Evolutionary conservation across 768 basidiomycete species (phyloP), one percentile per base, ranked within the genome.

Genomic region (Tylopilus felleus): DNA sequence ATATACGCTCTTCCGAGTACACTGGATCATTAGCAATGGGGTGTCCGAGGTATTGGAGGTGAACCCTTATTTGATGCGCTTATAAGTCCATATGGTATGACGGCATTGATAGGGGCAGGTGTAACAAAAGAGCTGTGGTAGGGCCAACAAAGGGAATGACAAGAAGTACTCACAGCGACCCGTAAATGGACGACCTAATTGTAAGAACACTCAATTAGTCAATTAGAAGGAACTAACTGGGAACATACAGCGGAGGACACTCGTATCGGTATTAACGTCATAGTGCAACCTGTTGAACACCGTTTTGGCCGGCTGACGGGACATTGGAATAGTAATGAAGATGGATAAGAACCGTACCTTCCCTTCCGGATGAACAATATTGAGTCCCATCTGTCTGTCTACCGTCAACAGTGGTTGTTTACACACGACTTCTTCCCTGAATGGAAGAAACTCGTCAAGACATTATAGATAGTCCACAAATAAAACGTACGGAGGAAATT

Each of bases 21-120:
- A 98, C 80, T 2, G 94, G 91, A 61, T 98, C 97, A 66, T 99
- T 98, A 12, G 92, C 90, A 58, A 99, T 93, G 0, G 97, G 88
- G 65, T 90, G 76, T 1, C 96, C 97, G 52, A 99, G 82, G 70
- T 81, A 98, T 71, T 98, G 97, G 3, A 99, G 80, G 66, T 99
- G 97, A 4, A 99, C 96, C 47, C 97, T 82, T 53, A 98, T 90
- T 71, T 99, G 97, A 73, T 99, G 97, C 0, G 97, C 94, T 97
- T 60, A 2, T 21, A 44, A 40, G 27, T 29, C 38, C 22, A 54
- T 49, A 41, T 45, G 49, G 43, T 39, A 39, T 53, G 29, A 23
- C 48, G 63, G 47, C 23, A 8, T 55, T 14, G 49, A 53, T 55
- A 40, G 33, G 27, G 33, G 31, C 10, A 33, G 33, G 17, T 17